Evolutionary conservation across 148 eudicot species (phyloP).

Genomic region (Rhododendron mucronatum): DNA sequence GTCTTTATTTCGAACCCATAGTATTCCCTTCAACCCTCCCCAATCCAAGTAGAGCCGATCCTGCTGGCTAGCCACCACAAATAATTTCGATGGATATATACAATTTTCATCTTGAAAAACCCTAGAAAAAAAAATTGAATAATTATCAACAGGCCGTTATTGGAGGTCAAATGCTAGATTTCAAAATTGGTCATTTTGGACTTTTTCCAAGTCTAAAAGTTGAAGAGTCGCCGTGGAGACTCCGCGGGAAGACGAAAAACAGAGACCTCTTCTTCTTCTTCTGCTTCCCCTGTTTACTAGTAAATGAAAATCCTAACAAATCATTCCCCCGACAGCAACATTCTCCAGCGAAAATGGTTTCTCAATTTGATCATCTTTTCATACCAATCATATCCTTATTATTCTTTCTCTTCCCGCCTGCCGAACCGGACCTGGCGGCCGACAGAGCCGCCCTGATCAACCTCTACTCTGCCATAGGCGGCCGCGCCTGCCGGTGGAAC

Average conservation of each 20-base stretch:
- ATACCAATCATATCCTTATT: background rate
- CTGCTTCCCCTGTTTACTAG: background rate
- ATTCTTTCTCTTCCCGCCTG: conserved; percentile 3
- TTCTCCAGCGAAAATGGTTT: background rate
- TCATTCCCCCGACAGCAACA: background rate
- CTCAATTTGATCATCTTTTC: conserved; percentile 5
- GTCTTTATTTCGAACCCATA: background rate
- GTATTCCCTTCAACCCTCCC: background rate
- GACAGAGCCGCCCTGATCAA: conserved; percentile 37
- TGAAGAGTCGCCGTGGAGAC: background rate
- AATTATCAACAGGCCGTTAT: background rate
- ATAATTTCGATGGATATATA: background rate
- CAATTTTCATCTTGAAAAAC: background rate
- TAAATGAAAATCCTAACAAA: background rate
- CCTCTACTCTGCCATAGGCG: conserved; percentile 26
- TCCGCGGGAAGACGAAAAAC: background rate
- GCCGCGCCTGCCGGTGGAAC: conserved; percentile 28
- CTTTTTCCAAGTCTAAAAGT: background rate
- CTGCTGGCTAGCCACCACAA: background rate
- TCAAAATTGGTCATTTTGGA: background rate
- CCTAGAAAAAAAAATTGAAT: background rate
- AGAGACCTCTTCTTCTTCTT: background rate
- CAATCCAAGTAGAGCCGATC: background rate
- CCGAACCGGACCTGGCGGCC: conserved; percentile 15
- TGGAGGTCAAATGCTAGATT: background rate